Base-by-base conservation (phyloP, 352 stramenopile genomes). In the Aphanomyces cochlioides region DNA sequence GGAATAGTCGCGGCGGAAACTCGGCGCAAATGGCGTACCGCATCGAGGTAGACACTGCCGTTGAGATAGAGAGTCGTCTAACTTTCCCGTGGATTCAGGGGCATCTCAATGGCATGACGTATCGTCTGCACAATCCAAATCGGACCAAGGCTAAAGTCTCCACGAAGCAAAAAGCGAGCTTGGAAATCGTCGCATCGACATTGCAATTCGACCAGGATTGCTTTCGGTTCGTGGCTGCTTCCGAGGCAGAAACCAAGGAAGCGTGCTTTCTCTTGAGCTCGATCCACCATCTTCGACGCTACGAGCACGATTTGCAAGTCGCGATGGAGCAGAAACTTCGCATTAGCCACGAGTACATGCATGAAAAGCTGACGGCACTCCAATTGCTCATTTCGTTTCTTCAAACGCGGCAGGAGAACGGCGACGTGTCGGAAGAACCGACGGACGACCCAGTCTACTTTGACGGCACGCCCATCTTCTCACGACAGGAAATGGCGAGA, bases 121-220 rank as follows among this genome's bases (percentile, higher is more conserved):
- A 64, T 56, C 64, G 64, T 7, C 43, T 70, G 6, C 64, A 70
- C 48, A 70, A 70, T 43, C 64, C 64, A 4, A 70, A 61, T 58
- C 63, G 63, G 0, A 19, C 63, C 13, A 69, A 69, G 34, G 13
- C 15, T 17, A 59, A 28, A 15, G 13, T 28, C 5, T 38, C 63
- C 0, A 15, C 47, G 0, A 69, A 69, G 36, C 45, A 69, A 8
- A 69, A 69, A 37, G 47, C 64, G 17, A 70, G 64, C 28, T 70
- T 56, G 5, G 13, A 48, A 3, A 36, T 70, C 17, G 47, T 40
- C 5, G 64, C 64, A 5, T 48, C 64, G 12, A 70, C 64, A 5
- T 40, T 38, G 10, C 54, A 48, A 17, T 48, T 60, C 17, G 64
- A 70, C 38, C 43, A 70, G 64, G 64, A 70, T 47, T 70, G 64